Percentiles rank a stretch among this genome's conserved stretches.
Conservation (phyloP, 495 filamentous ascomycete genomes). For the Penicilliopsis zonata region DNA sequence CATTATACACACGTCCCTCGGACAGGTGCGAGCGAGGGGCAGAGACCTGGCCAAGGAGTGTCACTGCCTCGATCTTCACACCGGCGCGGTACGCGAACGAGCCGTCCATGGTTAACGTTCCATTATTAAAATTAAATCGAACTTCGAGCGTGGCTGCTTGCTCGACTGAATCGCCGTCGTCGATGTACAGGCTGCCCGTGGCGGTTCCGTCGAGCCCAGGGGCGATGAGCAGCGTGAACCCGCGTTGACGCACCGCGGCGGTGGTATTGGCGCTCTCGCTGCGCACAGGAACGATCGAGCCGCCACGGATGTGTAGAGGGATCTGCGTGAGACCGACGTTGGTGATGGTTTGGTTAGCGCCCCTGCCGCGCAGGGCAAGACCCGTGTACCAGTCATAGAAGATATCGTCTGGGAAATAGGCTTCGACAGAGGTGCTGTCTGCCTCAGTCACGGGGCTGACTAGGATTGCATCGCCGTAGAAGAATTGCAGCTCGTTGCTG, state of each 20-base stretch:
- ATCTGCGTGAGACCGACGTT: conserved; percentile 52
- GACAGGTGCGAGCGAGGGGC: background rate
- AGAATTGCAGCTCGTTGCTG: conserved; percentile 54
- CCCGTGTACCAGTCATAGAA: conserved; percentile 73
- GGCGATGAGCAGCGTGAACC: conserved; percentile 62
- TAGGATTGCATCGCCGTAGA: conserved; percentile 61
- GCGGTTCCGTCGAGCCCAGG: conserved; percentile 38
- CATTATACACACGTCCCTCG: conserved; percentile 4
- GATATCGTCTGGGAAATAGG: conserved; percentile 62
- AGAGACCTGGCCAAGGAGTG: conserved; percentile 34
- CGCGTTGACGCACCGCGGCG: conserved; percentile 46
- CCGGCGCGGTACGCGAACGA: conserved; percentile 35
- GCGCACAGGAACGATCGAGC: conserved; percentile 56
- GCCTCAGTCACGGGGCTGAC: conserved; percentile 59
- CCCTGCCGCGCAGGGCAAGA: conserved; percentile 42
- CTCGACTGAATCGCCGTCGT: conserved; percentile 46
- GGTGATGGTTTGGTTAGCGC: conserved; percentile 36
- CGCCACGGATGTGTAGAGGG: conserved; percentile 61
- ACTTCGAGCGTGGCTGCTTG: conserved; percentile 37
- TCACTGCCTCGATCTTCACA: conserved; percentile 43
- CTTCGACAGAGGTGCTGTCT: conserved; percentile 48
- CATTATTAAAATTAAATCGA: conserved; percentile 39
- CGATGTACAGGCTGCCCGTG: conserved; percentile 44
- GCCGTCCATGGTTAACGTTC: conserved; percentile 37
- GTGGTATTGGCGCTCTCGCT: conserved; percentile 56